Conservation (phyloP, 352 stramenopile genomes). For the Pythium plurisporium region DNA sequence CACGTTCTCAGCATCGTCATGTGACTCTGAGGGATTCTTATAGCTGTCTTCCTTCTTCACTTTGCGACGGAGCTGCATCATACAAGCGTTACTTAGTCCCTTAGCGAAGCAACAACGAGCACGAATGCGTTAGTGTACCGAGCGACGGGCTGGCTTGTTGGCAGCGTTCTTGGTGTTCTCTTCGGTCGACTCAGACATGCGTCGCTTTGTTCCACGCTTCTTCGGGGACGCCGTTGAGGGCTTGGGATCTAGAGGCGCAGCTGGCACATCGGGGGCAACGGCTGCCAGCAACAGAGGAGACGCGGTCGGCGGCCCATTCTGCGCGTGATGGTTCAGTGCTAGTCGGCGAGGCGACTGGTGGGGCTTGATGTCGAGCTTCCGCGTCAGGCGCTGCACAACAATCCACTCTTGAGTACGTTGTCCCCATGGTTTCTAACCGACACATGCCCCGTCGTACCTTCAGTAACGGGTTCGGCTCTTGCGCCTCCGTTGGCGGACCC, state of each 20-base stretch:
- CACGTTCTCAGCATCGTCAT: constrained; percentile 24
- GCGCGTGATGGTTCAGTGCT: constrained; percentile 28
- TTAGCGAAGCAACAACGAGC: background rate
- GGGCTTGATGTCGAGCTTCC: constrained; percentile 72
- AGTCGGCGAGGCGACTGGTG: constrained; percentile 65
- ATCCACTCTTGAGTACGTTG: background rate
- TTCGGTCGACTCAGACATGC: constrained; percentile 15
- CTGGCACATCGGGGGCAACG: constrained; percentile 1
- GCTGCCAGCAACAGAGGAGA: constrained; percentile 17
- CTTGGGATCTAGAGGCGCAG: constrained; percentile 2
- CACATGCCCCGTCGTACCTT: constrained; percentile 24
- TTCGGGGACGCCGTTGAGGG: constrained; percentile 23
- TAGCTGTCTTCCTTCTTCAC: constrained; percentile 46
- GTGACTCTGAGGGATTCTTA: constrained; percentile 25
- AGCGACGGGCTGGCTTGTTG: constrained; percentile 20
- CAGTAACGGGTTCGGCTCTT: constrained; percentile 26
- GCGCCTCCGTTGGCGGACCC: constrained; percentile 1
- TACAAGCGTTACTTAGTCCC: background rate
- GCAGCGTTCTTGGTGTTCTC: background rate
- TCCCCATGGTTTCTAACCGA: background rate
- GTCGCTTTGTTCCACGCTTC: constrained; percentile 30
- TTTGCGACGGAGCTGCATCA: constrained; percentile 34
- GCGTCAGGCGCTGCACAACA: constrained; percentile 30
- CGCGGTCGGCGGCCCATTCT: background rate
- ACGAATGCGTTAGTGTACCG: constrained; percentile 10